Percentiles rank a stretch among this genome's conserved stretches.
Conservation (phyloP, 2,329 filamentous ascomycete species). For the Diaporthe batatas region DNA sequence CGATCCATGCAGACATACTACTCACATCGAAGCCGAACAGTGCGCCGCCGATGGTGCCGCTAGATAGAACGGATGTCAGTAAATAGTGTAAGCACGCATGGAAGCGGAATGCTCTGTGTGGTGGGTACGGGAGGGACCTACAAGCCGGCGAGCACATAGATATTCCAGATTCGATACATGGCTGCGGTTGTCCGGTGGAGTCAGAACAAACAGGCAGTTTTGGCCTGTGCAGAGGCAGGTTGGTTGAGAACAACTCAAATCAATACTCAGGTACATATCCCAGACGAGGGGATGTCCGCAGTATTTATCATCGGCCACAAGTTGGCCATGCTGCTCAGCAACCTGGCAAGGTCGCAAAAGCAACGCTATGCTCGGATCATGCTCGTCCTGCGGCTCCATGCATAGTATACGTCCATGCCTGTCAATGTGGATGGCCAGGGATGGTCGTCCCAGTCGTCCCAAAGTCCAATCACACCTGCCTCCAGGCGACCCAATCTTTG, state of each 20-base stretch:
- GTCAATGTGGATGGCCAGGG: constrained; percentile 18
- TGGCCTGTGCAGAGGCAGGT: constrained; percentile 13
- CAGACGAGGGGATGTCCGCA: constrained; percentile 2
- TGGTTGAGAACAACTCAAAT: neutral
- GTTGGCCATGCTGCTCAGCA: neutral
- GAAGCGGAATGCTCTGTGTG: neutral
- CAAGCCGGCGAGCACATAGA: constrained; percentile 38
- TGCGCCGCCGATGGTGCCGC: constrained; percentile 66
- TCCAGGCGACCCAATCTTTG: constrained; percentile 21
- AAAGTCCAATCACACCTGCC: neutral
- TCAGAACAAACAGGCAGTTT: neutral
- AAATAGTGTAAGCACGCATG: neutral
- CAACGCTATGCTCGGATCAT: constrained; percentile 21
- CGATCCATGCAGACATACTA: constrained; percentile 78
- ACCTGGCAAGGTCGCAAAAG: neutral
- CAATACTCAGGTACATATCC: neutral
- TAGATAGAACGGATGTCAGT: neutral
- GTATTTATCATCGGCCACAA: constrained; percentile 30
- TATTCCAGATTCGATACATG: constrained; percentile 43
- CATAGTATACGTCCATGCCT: neutral
- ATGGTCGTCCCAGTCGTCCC: constrained; percentile 7
- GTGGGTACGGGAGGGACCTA: neutral
- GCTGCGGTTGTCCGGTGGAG: constrained; percentile 5
- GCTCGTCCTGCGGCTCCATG: constrained; percentile 22
- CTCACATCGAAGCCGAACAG: constrained; percentile 85